phyloP scores from a whole-genome alignment of 2,329 filamentous ascomycete genomes.

The Teratosphaeria nubilosa region DNA sequence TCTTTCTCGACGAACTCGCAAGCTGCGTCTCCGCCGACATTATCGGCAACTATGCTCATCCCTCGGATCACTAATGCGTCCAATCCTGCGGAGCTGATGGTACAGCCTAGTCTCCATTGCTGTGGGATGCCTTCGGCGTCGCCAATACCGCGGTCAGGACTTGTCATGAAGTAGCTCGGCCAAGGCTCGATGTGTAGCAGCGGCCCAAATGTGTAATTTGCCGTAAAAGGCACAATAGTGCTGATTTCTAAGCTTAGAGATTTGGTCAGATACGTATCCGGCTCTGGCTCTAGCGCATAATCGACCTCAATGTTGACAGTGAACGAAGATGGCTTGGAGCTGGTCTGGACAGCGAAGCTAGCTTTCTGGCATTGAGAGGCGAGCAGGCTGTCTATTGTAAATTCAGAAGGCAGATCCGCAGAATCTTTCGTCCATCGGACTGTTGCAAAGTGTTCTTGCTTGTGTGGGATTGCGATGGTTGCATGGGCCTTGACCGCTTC shows the following conservation, averaged over 20 bases:
- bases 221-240: constrained; percentile 77
- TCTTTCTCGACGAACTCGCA: constrained; percentile 33
- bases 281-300: constrained; percentile 72
- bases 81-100: constrained; percentile 63
- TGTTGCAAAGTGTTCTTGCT: constrained; percentile 2
- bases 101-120: constrained; percentile 67
- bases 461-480: constrained; percentile 38
- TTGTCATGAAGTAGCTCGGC: constrained; percentile 65
- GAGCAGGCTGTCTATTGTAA: constrained; percentile 28
- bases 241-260: constrained; percentile 57
- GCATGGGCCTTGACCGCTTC: constrained; percentile 63
- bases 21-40: constrained; percentile 51
- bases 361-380: constrained; percentile 42
- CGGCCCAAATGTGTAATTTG: constrained; percentile 78
- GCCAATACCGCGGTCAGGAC: constrained; percentile 26
- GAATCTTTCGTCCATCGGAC: constrained; percentile 18
- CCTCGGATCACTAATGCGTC: constrained; percentile 53
- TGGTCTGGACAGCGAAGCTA: background rate
- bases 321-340: background rate
- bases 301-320: constrained; percentile 62
- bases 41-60: constrained; percentile 52
- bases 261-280: constrained; percentile 71
- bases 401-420: constrained; percentile 5
- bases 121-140: constrained; percentile 57
- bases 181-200: constrained; percentile 67